Evolutionary conservation across 2,329 filamentous ascomycete genomes (phyloP), one percentile per base, ranked within the genome.

Genomic region (Aspergillus persii): DNA sequence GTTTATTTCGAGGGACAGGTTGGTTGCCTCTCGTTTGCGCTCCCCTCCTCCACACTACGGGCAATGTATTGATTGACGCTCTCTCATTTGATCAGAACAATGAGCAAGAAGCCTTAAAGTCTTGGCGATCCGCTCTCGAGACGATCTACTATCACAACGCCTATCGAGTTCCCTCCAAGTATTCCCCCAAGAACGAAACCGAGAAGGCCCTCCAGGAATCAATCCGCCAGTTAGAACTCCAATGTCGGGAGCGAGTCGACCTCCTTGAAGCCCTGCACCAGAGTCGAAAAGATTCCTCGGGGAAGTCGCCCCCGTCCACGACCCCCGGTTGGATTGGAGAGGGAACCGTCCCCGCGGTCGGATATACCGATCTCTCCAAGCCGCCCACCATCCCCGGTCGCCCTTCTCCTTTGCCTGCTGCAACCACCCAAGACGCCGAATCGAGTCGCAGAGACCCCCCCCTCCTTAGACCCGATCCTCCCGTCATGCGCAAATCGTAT

Each of bases 1-100:
- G 91, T 96, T 55, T 97, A 96, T 79, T 97, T 96, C 76, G 95
- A 99, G 79, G 87, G 89, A 74, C 89, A 96, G 86, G 92, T 96
- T 78, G 31, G 74, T 72, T 26, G 18, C 41, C 56, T 31, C 44
- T 48, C 39, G 39, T 27, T 36, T 18, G 44, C 26, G 27, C 41
- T n/a, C 41, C 48, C 44, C 23, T 41, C 33, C 36, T 44, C 56
- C 29, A 50, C 11, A 47, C 31, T 27, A 15, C 49, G 33, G 8
- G 31, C 8, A 15, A 15, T 15, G 36, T 41, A 41, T n/a, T 41
- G 36, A 41, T 41, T 41, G 36, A 41, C 36, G 4, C 12, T 41
- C 36, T 15, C 8, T 15, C 36, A 12, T 41, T 41, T 39, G 39
- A 33, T 8, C 69, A 97, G 92, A 92, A 91, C 66, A 94, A 97